Percentiles rank a stretch among this genome's conserved stretches.
Conservation (phyloP, 2,329 filamentous ascomycete genomes). For the Daldinia sp. region DNA sequence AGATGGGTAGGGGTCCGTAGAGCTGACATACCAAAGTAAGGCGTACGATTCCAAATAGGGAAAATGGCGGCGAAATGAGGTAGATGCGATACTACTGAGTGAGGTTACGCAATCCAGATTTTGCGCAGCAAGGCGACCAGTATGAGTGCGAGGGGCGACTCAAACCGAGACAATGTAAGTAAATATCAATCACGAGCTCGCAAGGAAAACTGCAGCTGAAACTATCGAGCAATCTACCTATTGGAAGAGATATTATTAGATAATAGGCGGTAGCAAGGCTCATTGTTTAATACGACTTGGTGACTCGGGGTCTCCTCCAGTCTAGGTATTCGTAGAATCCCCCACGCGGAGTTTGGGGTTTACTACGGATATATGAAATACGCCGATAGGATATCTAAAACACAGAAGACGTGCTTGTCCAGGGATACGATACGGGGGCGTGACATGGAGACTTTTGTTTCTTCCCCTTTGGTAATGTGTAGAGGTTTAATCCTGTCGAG, state of each 20-base stretch:
- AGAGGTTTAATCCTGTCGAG: not conserved
- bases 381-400: not conserved
- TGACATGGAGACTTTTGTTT: not conserved
- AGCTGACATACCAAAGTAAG: slow-evolving; percentile 23
- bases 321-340: not conserved
- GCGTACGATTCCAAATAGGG: slow-evolving; percentile 14
- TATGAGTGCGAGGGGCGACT: slow-evolving; percentile 5
- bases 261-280: not conserved
- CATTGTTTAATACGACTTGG: not conserved
- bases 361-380: not conserved
- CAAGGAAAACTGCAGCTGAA: slow-evolving; percentile 24
- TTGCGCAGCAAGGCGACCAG: slow-evolving; percentile 17
- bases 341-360: not conserved
- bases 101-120: slow-evolving; percentile 14
- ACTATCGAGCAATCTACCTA: slow-evolving; percentile 13
- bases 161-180: slow-evolving; percentile 1
- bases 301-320: not conserved
- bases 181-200: not conserved
- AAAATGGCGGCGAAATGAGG: slow-evolving; percentile 16
- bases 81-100: slow-evolving; percentile 11
- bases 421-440: not conserved
- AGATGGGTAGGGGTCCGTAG: slow-evolving; percentile 8
- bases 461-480: no score
- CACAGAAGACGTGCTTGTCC: not conserved
- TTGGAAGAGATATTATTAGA: slow-evolving; percentile 30